Percentiles rank a stretch among this genome's conserved stretches.
Evolutionary conservation across 2,329 filamentous ascomycete species (phyloP).

Genomic region (Dendryphion nanum): DNA sequence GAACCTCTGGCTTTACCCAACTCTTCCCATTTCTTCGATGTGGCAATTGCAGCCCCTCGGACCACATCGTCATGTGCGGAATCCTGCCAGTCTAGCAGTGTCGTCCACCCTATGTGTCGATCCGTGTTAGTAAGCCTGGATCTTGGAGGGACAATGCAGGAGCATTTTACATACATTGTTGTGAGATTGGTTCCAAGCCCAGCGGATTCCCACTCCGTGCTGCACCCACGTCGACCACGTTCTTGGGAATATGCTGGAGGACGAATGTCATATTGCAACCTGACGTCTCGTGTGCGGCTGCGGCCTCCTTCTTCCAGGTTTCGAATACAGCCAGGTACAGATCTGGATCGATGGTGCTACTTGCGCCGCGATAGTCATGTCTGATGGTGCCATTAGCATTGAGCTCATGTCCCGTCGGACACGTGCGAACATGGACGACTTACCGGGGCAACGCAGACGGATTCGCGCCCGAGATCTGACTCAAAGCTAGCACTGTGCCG

Average conservation of each 20-base stretch:
- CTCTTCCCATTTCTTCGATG: slow-evolving; percentile 4
- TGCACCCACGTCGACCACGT: slow-evolving; percentile 1
- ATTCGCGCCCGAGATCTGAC: slow-evolving; percentile 1
- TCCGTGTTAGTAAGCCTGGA: not conserved
- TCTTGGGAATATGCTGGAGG: slow-evolving; percentile 4
- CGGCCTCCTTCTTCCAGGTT: slow-evolving; percentile 5
- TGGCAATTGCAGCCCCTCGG: slow-evolving; percentile 3
- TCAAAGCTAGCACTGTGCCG: slow-evolving; percentile 2
- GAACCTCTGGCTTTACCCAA: slow-evolving; percentile 3
- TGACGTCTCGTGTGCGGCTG: slow-evolving; percentile 1
- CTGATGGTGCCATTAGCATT: slow-evolving; percentile 5
- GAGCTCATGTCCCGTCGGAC: too few species aligned
- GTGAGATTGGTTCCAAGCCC: slow-evolving; percentile 1
- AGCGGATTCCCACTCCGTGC: slow-evolving; percentile 6
- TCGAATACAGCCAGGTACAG: slow-evolving; percentile 26
- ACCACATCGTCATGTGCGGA: slow-evolving; percentile 6
- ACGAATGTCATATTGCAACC: slow-evolving; percentile 10
- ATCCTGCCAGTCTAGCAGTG: slow-evolving; percentile 5
- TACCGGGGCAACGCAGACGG: not conserved
- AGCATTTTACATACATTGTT: slow-evolving; percentile 9
- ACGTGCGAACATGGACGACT: not conserved
- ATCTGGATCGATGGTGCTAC: slow-evolving; percentile 15
- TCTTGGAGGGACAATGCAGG: not conserved
- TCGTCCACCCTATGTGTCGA: slow-evolving; percentile 4
- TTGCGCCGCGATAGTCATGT: slow-evolving; percentile 22